phyloP scores from a whole-genome alignment of 306 rosid genomes.

The Luffa acutangula region DNA sequence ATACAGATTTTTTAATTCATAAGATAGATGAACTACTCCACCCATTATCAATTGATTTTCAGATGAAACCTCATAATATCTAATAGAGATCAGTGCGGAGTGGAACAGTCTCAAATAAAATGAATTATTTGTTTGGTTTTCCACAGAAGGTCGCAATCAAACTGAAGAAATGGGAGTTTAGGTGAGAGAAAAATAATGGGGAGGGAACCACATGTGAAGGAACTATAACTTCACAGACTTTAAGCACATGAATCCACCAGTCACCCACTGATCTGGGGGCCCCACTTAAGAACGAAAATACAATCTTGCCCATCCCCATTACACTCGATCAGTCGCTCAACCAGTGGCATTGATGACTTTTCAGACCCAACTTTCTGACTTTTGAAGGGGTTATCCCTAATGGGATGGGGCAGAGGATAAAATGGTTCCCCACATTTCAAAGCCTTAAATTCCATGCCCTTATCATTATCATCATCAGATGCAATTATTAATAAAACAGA shows the following conservation, averaged over 20 bases:
- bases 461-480: neutral
- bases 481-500: neutral
- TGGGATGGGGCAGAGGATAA: slow-evolving; percentile 8
- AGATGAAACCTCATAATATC: too few species aligned
- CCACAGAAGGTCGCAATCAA: neutral
- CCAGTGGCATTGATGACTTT: slow-evolving; percentile 2
- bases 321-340: neutral
- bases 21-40: too few species aligned
- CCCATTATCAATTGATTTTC: too few species aligned
- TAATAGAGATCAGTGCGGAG: too few species aligned
- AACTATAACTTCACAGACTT: slow-evolving; percentile 7
- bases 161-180: neutral
- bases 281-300: neutral
- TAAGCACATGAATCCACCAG: slow-evolving; percentile 7
- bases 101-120: too few species aligned
- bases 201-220: slow-evolving; percentile 3
- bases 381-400: neutral
- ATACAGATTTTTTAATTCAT: too few species aligned
- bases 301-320: neutral
- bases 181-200: neutral
- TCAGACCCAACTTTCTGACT: neutral
- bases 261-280: neutral
- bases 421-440: neutral
- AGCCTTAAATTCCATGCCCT: neutral
- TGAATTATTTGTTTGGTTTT: neutral